Conservation (phyloP, 345 rosid species). For the Acer saccharum region DNA sequence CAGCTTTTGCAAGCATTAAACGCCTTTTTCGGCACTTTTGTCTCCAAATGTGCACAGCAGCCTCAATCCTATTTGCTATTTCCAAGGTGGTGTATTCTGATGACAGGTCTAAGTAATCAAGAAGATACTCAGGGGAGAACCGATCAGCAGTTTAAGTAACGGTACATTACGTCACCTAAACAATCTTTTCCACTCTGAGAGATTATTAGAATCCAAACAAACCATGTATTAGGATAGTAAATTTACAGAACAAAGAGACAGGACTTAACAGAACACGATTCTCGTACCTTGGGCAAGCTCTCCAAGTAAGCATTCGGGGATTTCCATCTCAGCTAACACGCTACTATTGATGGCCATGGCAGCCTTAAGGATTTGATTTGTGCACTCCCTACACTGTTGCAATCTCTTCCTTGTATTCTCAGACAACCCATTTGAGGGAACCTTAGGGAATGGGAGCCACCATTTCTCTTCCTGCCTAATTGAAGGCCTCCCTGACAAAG, state of each 20-base stretch:
- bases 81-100: slow-evolving; percentile 49
- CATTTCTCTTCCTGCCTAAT: slow-evolving; percentile 59
- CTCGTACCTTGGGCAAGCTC: slow-evolving; percentile 54
- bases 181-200: slow-evolving; percentile 46
- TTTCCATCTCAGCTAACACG: slow-evolving; percentile 62
- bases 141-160: slow-evolving; percentile 30
- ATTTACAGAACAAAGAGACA: neutral
- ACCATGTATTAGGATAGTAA: slow-evolving; percentile 1
- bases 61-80: slow-evolving; percentile 45
- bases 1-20: slow-evolving; percentile 1
- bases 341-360: slow-evolving; percentile 59
- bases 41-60: slow-evolving; percentile 49
- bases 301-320: slow-evolving; percentile 51
- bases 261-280: neutral
- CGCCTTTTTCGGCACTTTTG: slow-evolving; percentile 32
- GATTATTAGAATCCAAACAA: neutral
- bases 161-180: slow-evolving; percentile 36
- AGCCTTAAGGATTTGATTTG: slow-evolving; percentile 58
- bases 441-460: slow-evolving; percentile 65
- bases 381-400: slow-evolving; percentile 53
- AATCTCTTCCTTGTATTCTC: slow-evolving; percentile 45
- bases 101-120: slow-evolving; percentile 38
- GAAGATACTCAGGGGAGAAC: slow-evolving; percentile 38
- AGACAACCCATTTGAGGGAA: slow-evolving; percentile 48
- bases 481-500: slow-evolving; percentile 36